Conservation (phyloP, 768 basidiomycete species). For the Boletus subcaerulescens region DNA sequence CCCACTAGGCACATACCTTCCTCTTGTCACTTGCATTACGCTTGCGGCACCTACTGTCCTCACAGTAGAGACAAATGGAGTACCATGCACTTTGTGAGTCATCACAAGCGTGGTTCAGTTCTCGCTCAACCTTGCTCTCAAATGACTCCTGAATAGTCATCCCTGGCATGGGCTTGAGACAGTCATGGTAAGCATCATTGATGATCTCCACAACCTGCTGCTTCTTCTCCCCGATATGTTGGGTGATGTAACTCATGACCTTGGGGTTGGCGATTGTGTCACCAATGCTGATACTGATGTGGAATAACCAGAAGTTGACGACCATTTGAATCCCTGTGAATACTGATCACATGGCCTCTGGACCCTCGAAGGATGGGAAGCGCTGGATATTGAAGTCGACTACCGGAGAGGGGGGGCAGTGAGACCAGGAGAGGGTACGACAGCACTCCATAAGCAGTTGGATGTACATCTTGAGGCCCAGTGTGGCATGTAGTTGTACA, state of each 20-base stretch:
- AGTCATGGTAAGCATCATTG: slow-evolving; percentile 79
- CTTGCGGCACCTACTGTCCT: too few species aligned
- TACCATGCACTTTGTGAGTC: too few species aligned
- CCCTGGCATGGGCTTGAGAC: slow-evolving; percentile 86
- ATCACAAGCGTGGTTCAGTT: slow-evolving; percentile 94
- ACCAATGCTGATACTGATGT: slow-evolving; percentile 98
- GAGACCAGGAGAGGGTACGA: slow-evolving; percentile 67
- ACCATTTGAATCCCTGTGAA: slow-evolving; percentile 96
- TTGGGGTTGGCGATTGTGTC: slow-evolving; percentile 92
- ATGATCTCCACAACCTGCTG: slow-evolving; percentile 74
- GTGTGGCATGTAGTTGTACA: slow-evolving; percentile 77
- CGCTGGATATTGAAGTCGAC: slow-evolving; percentile 30
- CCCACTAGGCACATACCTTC: too few species aligned
- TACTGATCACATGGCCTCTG: slow-evolving; percentile 82
- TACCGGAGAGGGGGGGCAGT: slow-evolving; percentile 64
- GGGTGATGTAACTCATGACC: slow-evolving; percentile 85
- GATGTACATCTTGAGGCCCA: slow-evolving; percentile 92
- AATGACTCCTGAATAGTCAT: slow-evolving; percentile 99
- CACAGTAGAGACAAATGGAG: too few species aligned
- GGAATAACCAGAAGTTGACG: slow-evolving; percentile 98
- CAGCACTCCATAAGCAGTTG: slow-evolving; percentile 84
- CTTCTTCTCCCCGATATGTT: slow-evolving; percentile 81
- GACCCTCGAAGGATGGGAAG: slow-evolving; percentile 62
- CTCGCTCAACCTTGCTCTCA: slow-evolving; percentile 86
- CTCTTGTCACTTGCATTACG: too few species aligned